Base-by-base conservation (phyloP, 2,329 filamentous ascomycete genomes). In the Pezicula radicicola region DNA sequence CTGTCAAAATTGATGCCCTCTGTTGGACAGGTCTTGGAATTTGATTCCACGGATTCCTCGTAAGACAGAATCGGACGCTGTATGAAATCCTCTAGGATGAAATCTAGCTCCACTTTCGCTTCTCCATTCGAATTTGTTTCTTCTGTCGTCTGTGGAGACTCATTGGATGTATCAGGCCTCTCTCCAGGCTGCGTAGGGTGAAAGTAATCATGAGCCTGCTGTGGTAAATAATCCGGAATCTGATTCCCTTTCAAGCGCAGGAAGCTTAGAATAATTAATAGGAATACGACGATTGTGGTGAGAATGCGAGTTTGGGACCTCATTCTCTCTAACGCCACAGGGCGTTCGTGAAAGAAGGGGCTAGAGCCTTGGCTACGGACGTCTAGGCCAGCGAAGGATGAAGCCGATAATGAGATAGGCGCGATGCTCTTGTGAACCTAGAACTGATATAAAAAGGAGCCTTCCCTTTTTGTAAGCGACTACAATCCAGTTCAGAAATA, bases 1-100 rank as follows among this genome's bases (percentile, higher is more conserved):
- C 33, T 27, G 37, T 59, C 57, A 43, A 46, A 58, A 35, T 59
- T 59, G 35, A 53, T 49, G 18, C 55, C 57, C 10, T 52, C n/a
- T 18, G 54, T 51, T 4, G 55, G 51, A 46, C 57, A 59, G 28
- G 36, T 49, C 39, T 49, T 33, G 12, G 55, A 50, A 18, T 50
- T 55, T n/a, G 45, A 18, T 33, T 40, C 39, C 37, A 57, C 55
- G 6, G 57, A 30, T 18, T 57, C 53, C 28, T 52, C 33, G 27
- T 57, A 59, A 10, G 52, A 48, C 30, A 52, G 30, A 15, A 59
- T 30, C 2, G 57, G 55, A 6, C 49, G 49, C 16, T 47, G 37
- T n/a, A 45, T 12, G 18, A 49, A 49, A 2, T 42, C 39, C 13
- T 49, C 10, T n/a, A 42, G 15, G 15, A 42, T n/a, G 19, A 4